phyloP scores from a whole-genome alignment of 768 basidiomycete genomes.

The Lanmaoa pseudosensibilis region DNA sequence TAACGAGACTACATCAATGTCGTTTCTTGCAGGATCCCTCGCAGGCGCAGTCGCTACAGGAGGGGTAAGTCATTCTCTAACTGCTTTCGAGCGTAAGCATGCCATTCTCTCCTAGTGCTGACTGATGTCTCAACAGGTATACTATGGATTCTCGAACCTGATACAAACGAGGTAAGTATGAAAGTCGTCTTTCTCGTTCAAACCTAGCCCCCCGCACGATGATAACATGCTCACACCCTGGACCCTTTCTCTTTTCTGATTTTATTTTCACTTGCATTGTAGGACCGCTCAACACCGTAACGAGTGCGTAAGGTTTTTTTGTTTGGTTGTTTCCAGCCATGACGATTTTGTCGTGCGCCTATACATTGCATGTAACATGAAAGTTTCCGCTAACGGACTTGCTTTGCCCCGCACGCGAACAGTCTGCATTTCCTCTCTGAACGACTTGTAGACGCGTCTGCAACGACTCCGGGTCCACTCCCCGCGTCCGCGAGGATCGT shows the following conservation, averaged over 20 bases:
- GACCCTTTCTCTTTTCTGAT: not conserved
- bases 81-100: not conserved
- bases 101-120: not conserved
- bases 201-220: too few relatives aligned
- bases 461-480: conserved; percentile 48
- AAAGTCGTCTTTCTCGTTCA: too few relatives aligned
- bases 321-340: too few relatives aligned
- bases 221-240: not conserved
- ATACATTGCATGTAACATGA: not conserved
- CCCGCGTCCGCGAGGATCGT: conserved; percentile 55
- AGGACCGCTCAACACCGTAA: conserved; percentile 56
- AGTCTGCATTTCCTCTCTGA: conserved; percentile 52
- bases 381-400: not conserved
- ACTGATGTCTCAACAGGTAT: conserved; percentile 45
- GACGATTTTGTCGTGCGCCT: not conserved
- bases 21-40: conserved; percentile 62
- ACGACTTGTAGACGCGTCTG: conserved; percentile 52
- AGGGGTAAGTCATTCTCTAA: conserved; percentile 42
- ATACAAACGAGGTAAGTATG: conserved; percentile 51
- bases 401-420: not conserved
- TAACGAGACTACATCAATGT: conserved; percentile 40
- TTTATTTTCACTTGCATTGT: not conserved
- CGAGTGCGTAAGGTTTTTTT: conserved; percentile 43
- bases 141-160: conserved; percentile 70
- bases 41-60: conserved; percentile 69